A percentile compares a stretch with the other conserved stretches of the same genome.
Conservation (phyloP, 306 rosid genomes). For the Parietaria judaica region DNA sequence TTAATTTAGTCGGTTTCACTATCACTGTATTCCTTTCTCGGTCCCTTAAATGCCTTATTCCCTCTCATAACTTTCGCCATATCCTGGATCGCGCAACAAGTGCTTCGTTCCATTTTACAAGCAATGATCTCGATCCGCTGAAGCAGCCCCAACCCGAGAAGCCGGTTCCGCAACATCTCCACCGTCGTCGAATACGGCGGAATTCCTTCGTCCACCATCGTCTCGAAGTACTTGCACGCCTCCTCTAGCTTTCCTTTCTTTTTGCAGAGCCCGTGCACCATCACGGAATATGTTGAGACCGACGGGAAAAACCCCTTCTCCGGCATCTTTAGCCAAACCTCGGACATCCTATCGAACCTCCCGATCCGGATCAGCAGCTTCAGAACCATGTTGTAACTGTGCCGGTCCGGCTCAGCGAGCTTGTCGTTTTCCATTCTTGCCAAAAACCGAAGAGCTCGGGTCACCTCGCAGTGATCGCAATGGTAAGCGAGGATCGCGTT, state of each 20-base stretch:
- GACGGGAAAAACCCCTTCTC: constrained; percentile 53
- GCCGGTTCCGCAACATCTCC: constrained; percentile 55
- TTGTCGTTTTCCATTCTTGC: constrained; percentile 56
- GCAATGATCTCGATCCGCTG: constrained; percentile 55
- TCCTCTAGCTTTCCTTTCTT: constrained; percentile 78
- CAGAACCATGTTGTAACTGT: constrained; percentile 70
- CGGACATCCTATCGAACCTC: constrained; percentile 65
- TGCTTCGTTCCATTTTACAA: constrained; percentile 63
- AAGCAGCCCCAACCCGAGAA: constrained; percentile 46
- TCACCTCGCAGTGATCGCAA: constrained; percentile 75
- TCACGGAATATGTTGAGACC: constrained; percentile 70
- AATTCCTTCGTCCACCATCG: constrained; percentile 84
- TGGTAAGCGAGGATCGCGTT: constrained; percentile 77
- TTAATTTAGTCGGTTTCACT: constrained; percentile 45
- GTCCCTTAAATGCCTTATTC: constrained; percentile 17
- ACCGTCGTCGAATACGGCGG: constrained; percentile 69
- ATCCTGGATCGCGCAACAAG: constrained; percentile 58
- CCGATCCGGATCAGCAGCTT: constrained; percentile 68
- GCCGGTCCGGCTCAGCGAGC: constrained; percentile 48
- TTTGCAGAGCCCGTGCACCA: constrained; percentile 72
- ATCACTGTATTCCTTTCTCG: constrained; percentile 32
- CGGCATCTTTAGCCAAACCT: constrained; percentile 70
- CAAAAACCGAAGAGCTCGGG: constrained; percentile 52
- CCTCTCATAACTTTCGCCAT: constrained; percentile 46
- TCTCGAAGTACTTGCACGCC: constrained; percentile 74